A percentile compares a stretch with the other conserved stretches of the same genome.
Evolutionary conservation across 164 flowering plant species (phyloP).

Genomic region (Liriodendron chinense): DNA sequence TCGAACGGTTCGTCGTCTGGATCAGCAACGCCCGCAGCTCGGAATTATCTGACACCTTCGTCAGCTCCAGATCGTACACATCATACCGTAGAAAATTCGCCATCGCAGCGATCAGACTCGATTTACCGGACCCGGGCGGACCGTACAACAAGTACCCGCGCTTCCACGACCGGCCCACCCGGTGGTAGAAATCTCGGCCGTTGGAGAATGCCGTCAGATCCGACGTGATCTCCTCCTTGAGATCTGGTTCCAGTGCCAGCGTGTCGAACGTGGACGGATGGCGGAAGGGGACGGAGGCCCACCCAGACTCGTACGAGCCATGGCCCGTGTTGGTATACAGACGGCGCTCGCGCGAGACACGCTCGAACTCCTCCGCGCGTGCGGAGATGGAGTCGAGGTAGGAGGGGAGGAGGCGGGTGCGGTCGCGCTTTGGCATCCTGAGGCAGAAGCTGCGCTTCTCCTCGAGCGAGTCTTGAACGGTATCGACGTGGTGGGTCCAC

Average conservation of each 20-base stretch:
- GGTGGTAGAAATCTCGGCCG: conserved; percentile 52
- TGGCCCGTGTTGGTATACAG: conserved; percentile 58
- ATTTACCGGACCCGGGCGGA: conserved; percentile 66
- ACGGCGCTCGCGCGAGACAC: conserved; percentile 50
- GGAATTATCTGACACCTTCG: conserved; percentile 51
- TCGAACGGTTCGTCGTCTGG: conserved; percentile 53
- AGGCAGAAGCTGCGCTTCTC: conserved; percentile 61
- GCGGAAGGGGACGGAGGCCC: conserved; percentile 70
- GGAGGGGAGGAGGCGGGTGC: conserved; percentile 30
- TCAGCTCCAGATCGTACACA: conserved; percentile 66
- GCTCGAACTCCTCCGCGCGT: conserved; percentile 49
- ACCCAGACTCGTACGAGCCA: conserved; percentile 50
- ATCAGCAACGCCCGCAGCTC: conserved; percentile 52
- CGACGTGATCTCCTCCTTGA: conserved; percentile 39
- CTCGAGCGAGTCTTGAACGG: conserved; percentile 56
- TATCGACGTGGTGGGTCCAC: conserved; percentile 74
- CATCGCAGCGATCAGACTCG: conserved; percentile 73
- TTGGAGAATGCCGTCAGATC: conserved; percentile 47
- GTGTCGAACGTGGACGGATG: conserved; percentile 71
- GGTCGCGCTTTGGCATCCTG: conserved; percentile 50
- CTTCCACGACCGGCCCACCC: conserved; percentile 70
- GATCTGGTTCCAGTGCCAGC: conserved; percentile 50
- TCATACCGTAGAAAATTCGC: conserved; percentile 60
- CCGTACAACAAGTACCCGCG: conserved; percentile 64
- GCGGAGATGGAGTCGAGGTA: conserved; percentile 44